Conservation (phyloP, 176 grass and related monocot genomes). For the Canna indica region DNA sequence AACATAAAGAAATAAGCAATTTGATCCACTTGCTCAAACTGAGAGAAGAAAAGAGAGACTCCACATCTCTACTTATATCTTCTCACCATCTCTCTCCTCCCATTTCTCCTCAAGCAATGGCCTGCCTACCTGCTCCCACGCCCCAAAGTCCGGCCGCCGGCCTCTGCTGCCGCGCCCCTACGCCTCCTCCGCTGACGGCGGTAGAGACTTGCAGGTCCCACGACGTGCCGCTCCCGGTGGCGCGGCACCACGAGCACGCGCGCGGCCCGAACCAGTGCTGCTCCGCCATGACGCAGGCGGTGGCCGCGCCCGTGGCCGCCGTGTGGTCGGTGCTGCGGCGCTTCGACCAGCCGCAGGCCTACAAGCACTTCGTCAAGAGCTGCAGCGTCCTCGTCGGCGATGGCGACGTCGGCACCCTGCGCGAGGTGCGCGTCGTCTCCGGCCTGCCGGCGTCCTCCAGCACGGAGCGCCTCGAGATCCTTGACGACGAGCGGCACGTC, state of each 20-base stretch:
- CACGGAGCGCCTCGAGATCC: slow-evolving; percentile 82
- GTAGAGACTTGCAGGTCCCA: background rate
- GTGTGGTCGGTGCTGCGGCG: slow-evolving; percentile 84
- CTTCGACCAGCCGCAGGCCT: slow-evolving; percentile 86
- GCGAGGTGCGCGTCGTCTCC: slow-evolving; percentile 60
- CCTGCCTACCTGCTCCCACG: background rate
- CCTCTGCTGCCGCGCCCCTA: background rate
- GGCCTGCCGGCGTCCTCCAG: slow-evolving; percentile 72
- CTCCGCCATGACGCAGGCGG: slow-evolving; percentile 28
- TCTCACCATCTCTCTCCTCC: background rate
- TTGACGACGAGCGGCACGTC: slow-evolving; percentile 84
- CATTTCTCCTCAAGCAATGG: background rate
- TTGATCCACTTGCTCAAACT: background rate
- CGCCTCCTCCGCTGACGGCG: background rate
- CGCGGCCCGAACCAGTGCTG: background rate
- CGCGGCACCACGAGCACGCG: background rate
- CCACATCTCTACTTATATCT: background rate
- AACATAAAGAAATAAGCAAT: too few species aligned
- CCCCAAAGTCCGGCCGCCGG: background rate
- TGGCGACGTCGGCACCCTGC: slow-evolving; percentile 55
- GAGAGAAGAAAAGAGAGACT: background rate
- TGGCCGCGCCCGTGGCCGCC: slow-evolving; percentile 37
- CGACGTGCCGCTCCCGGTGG: background rate
- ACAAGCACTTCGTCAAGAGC: slow-evolving; percentile 80
- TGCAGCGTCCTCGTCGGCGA: slow-evolving; percentile 45